Conservation (phyloP, 495 filamentous ascomycete genomes). For the Hypoxylon fuscum region DNA sequence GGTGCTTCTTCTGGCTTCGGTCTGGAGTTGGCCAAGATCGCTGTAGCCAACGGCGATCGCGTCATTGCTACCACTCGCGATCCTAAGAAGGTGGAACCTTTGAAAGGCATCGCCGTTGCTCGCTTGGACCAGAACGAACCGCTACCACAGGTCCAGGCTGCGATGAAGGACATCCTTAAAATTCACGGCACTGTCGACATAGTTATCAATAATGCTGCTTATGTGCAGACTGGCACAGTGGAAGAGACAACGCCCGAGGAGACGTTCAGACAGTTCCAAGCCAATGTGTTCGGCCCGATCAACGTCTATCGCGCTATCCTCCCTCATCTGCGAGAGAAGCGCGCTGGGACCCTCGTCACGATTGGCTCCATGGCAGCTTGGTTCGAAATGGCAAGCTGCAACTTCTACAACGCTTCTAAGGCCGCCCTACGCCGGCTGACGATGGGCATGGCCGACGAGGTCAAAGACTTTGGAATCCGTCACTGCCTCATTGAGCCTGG, state of each 20-base stretch:
- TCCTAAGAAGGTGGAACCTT: conserved; percentile 42
- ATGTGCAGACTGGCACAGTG: conserved; percentile 49
- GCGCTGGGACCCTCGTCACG: conserved; percentile 55
- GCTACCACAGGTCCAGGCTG: conserved; percentile 38
- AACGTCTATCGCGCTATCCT: conserved; percentile 56
- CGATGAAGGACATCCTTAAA: conserved; percentile 38
- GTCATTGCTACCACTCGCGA: conserved; percentile 65
- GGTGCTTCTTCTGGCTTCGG: conserved; percentile 65
- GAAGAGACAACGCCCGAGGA: conserved; percentile 57
- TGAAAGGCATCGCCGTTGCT: conserved; percentile 38
- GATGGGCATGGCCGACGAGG: conserved; percentile 54
- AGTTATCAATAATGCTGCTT: conserved; percentile 51
- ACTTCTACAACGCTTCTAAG: conserved; percentile 63
- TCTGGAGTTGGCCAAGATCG: conserved; percentile 52
- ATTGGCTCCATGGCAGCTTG: conserved; percentile 58
- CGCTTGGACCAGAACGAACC: conserved; percentile 50
- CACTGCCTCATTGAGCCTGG: conserved; percentile 60
- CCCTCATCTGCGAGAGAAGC: conserved; percentile 53
- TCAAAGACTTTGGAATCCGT: conserved; percentile 55
- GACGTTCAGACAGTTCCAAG: conserved; percentile 50
- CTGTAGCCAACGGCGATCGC: conserved; percentile 56
- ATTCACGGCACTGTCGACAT: conserved; percentile 49
- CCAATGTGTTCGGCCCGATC: conserved; percentile 61
- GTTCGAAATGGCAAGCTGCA: conserved; percentile 44
- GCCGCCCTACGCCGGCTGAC: conserved; percentile 52